phyloP scores from a whole-genome alignment of 208 protist genomes.

The Leishmania guyanensis region DNA sequence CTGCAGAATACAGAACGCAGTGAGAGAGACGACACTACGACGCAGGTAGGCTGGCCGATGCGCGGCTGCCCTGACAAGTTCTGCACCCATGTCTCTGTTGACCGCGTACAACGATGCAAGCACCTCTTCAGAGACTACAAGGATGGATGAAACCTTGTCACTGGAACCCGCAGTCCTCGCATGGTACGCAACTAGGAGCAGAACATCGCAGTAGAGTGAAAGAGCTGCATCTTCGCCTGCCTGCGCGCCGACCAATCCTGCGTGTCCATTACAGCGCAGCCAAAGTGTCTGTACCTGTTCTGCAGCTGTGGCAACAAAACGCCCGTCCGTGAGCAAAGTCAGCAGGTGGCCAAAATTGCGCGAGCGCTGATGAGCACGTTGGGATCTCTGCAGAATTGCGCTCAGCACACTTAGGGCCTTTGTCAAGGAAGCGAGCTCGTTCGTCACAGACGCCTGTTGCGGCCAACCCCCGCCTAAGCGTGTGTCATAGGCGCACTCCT shows the following conservation, averaged over 20 bases:
- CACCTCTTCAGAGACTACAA: neutral
- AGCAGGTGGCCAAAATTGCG: slow-evolving; percentile 13
- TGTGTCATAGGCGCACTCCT: neutral
- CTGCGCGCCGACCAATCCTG: neutral
- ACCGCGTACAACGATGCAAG: slow-evolving; percentile 23
- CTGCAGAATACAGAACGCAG: slow-evolving; percentile 25
- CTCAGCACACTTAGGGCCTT: slow-evolving; percentile 5
- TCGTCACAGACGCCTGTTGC: neutral
- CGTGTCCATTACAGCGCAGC: slow-evolving; percentile 7
- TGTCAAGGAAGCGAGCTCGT: neutral
- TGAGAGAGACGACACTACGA: slow-evolving; percentile 18
- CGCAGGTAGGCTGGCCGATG: slow-evolving; percentile 6
- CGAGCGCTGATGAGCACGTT: neutral
- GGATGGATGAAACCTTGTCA: neutral
- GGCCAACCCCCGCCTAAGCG: neutral
- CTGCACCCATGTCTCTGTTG: slow-evolving; percentile 21
- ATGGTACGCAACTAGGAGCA: slow-evolving; percentile 24
- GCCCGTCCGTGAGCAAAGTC: slow-evolving; percentile 16
- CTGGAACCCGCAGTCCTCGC: neutral
- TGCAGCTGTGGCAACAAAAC: slow-evolving; percentile 9
- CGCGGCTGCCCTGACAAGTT: neutral
- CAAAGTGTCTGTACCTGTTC: slow-evolving; percentile 20
- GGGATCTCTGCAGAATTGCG: slow-evolving; percentile 18
- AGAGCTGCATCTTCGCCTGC: slow-evolving; percentile 4
- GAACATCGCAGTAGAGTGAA: slow-evolving; percentile 31